Evolutionary conservation across 140 eudicot species (phyloP).

Genomic region (Ambrosia hybrid): DNA sequence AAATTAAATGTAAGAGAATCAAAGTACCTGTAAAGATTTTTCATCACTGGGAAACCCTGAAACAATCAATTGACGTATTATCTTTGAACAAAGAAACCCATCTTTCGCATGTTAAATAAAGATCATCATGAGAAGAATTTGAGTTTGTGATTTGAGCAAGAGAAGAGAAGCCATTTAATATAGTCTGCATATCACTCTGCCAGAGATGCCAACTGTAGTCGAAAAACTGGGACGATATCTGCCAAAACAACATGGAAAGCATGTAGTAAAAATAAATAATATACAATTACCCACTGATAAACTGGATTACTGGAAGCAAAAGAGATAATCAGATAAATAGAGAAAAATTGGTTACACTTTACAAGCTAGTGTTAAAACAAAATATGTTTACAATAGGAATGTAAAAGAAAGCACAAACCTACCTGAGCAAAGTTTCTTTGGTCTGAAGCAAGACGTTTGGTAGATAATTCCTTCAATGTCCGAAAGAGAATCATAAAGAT

Average conservation of each 20-base stretch:
- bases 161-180: slow-evolving; percentile 69
- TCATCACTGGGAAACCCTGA: slow-evolving; percentile 92
- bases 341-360: neutral
- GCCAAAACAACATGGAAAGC: slow-evolving; percentile 41
- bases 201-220: slow-evolving; percentile 98
- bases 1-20: neutral
- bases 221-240: slow-evolving; percentile 94
- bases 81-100: slow-evolving; percentile 93
- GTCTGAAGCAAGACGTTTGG: slow-evolving; percentile 89
- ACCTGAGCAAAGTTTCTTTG: slow-evolving; percentile 93
- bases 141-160: slow-evolving; percentile 53
- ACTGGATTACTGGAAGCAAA: too few species aligned
- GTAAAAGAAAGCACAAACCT: neutral
- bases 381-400: neutral
- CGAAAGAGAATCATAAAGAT: slow-evolving; percentile 88
- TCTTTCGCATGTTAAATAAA: slow-evolving; percentile 78
- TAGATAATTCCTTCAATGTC: slow-evolving; percentile 86
- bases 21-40: slow-evolving; percentile 72
- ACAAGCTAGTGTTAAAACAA: neutral
- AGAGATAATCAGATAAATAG: too few species aligned
- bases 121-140: slow-evolving; percentile 70
- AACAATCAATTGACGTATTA: slow-evolving; percentile 75
- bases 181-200: slow-evolving; percentile 87
- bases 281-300: neutral
- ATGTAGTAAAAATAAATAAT: slow-evolving; percentile 28